Conservation (phyloP, 192 early-diverging fungal species). For the Podila horticola region DNA sequence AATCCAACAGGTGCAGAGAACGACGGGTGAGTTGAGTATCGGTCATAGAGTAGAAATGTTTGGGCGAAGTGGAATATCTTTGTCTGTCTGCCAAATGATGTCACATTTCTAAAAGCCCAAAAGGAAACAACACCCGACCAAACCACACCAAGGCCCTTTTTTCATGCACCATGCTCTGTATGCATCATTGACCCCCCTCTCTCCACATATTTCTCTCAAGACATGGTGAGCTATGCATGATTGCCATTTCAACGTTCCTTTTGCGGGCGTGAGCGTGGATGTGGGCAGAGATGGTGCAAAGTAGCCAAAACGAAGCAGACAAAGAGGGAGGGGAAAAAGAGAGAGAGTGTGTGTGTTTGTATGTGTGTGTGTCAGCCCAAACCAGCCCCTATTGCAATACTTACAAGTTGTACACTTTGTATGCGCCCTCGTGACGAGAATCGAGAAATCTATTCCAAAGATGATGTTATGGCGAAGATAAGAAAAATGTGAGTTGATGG, state of each 20-base stretch:
- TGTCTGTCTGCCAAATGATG: neutral
- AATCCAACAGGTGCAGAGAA: neutral
- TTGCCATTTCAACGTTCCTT: too few relatives aligned
- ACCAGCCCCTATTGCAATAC: conserved; percentile 7
- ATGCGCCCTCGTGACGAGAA: conserved; percentile 53
- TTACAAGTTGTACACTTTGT: conserved; percentile 74
- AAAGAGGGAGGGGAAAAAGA: too few relatives aligned
- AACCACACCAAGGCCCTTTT: too few relatives aligned
- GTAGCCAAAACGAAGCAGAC: too few relatives aligned
- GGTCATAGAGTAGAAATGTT: neutral
- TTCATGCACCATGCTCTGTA: too few relatives aligned
- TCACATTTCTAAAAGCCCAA: neutral
- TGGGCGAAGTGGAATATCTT: neutral
- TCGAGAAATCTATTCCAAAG: conserved; percentile 60
- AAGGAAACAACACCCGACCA: too few relatives aligned
- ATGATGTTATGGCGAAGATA: neutral
- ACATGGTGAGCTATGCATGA: too few relatives aligned
- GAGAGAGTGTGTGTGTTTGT: too few relatives aligned
- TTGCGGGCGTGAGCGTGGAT: too few relatives aligned
- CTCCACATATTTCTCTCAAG: too few relatives aligned
- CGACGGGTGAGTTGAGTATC: neutral
- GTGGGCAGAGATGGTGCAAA: too few relatives aligned
- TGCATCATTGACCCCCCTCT: too few relatives aligned
- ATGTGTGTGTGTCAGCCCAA: neutral
- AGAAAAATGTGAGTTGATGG: neutral